Evolutionary conservation across 2,329 filamentous ascomycete genomes (phyloP).

Genomic region (Verticillium klebahnii): DNA sequence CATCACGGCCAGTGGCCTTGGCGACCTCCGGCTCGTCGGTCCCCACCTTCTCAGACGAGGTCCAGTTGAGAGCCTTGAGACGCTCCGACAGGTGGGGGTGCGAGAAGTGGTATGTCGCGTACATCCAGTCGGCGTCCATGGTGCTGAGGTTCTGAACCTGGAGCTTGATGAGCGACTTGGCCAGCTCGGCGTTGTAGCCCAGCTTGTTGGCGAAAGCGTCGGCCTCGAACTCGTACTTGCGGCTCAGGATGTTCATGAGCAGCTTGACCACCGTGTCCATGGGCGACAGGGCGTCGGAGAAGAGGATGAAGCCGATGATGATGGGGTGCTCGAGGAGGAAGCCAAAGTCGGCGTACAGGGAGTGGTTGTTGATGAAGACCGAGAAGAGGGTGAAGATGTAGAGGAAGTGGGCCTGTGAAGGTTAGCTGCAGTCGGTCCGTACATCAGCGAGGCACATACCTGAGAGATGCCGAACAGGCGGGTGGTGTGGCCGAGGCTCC

Average conservation of each 20-base stretch:
- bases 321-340: constrained; percentile 81
- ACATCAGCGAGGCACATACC: constrained; percentile 34
- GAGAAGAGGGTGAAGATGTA: constrained; percentile 97
- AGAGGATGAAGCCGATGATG: constrained; percentile 95
- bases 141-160: constrained; percentile 97
- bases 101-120: constrained; percentile 97
- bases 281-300: constrained; percentile 92
- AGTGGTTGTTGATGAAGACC: constrained; percentile 93
- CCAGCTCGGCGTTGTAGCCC: constrained; percentile 79
- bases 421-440: constrained; percentile 6
- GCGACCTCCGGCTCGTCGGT: constrained; percentile 43
- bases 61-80: constrained; percentile 86
- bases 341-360: constrained; percentile 86
- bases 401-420: constrained; percentile 75
- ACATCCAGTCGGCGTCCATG: constrained; percentile 99
- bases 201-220: constrained; percentile 83
- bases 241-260: constrained; percentile 90
- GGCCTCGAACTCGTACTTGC: constrained; percentile 94
- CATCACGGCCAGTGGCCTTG: constrained; percentile 71
- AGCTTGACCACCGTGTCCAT: constrained; percentile 95
- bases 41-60: constrained; percentile 49
- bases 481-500: constrained; percentile 93
- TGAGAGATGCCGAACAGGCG: constrained; percentile 83
- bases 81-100: constrained; percentile 95
- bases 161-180: constrained; percentile 87